Percentiles rank a stretch among this genome's conserved stretches.
Conservation (phyloP, 257 asterid species). For the Osmanthus fragrans region DNA sequence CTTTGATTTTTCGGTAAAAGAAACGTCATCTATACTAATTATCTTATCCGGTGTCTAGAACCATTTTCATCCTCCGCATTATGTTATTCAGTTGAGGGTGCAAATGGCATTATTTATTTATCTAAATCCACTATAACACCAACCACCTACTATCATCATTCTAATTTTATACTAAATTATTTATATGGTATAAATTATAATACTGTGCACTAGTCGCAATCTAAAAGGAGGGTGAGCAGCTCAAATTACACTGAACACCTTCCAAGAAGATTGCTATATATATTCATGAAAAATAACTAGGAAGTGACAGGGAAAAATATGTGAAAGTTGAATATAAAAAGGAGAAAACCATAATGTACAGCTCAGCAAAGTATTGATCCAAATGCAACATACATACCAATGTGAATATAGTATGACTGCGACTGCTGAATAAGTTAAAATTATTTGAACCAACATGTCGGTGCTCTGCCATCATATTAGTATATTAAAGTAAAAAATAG, state of each 20-base stretch:
- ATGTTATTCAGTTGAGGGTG: not conserved
- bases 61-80: not conserved
- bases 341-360: not conserved
- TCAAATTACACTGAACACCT: not conserved
- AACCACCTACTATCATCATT: not conserved
- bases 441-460: conserved; percentile 98
- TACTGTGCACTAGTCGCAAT: not conserved
- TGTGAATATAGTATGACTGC: conserved; percentile 96
- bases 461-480: conserved; percentile 64
- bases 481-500: not conserved
- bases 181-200: not conserved
- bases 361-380: conserved; percentile 22
- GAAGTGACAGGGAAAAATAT: conserved; percentile 5
- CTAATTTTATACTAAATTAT: not conserved
- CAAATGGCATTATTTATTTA: not conserved
- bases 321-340: conserved; percentile 13
- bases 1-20: not conserved
- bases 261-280: not conserved
- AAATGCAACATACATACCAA: conserved; percentile 55
- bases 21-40: not conserved
- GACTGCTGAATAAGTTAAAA: conserved; percentile 94
- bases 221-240: conserved; percentile 5
- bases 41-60: not conserved
- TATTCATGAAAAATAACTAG: not conserved
- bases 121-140: not conserved